phyloP scores from a whole-genome alignment of 1,284 basidiomycete genomes.

The Boletus semigastroideus region DNA sequence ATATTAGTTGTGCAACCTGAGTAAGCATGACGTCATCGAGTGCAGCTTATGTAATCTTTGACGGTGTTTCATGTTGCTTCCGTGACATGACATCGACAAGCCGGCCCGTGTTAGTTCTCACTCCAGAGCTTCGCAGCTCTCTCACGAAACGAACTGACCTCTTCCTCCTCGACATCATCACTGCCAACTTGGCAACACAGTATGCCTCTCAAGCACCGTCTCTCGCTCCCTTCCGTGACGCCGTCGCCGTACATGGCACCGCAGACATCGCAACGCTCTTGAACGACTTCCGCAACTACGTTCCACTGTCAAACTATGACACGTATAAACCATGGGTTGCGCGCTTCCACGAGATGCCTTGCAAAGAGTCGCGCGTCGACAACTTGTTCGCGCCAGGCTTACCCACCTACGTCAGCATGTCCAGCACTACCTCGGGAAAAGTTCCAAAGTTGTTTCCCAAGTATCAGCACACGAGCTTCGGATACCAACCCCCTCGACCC shows the following conservation, averaged over 20 bases:
- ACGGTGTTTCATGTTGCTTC: background rate
- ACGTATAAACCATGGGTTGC: slow-evolving; percentile 16
- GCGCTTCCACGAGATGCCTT: slow-evolving; percentile 11
- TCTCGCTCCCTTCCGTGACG: slow-evolving; percentile 4
- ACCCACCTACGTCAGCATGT: slow-evolving; percentile 15
- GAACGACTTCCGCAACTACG: slow-evolving; percentile 4
- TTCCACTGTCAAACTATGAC: slow-evolving; percentile 17
- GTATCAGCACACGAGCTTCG: background rate
- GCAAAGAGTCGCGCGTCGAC: slow-evolving; percentile 8
- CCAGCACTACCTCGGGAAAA: slow-evolving; percentile 19
- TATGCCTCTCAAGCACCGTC: slow-evolving; percentile 7
- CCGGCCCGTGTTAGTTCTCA: background rate
- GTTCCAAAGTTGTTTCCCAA: slow-evolving; percentile 7
- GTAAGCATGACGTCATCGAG: background rate
- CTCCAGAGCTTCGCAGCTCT: slow-evolving; percentile 3
- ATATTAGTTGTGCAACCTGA: background rate
- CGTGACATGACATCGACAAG: background rate
- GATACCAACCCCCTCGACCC: background rate
- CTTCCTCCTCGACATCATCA: slow-evolving; percentile 4
- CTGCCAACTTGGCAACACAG: slow-evolving; percentile 1
- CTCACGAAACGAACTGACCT: slow-evolving; percentile 1
- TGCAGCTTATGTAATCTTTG: background rate
- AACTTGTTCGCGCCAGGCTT: slow-evolving; percentile 21
- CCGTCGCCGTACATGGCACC: background rate
- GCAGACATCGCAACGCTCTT: slow-evolving; percentile 3